Evolutionary conservation across 208 protist species (phyloP).

Genomic region (Herpetomonas tarakana): DNA sequence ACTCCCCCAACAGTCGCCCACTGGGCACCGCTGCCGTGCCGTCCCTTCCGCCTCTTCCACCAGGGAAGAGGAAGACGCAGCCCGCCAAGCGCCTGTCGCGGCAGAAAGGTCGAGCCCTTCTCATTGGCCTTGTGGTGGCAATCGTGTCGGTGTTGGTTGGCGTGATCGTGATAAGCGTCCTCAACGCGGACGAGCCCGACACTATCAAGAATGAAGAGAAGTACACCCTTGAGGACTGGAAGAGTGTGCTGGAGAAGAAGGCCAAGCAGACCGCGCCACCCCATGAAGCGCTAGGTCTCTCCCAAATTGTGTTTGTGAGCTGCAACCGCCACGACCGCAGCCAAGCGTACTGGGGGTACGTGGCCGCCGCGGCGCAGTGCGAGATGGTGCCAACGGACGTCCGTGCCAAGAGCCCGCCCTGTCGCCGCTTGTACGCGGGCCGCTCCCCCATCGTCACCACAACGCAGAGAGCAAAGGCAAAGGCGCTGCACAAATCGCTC

Average conservation of each 20-base stretch:
- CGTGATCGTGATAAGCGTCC: neutral
- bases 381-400: slow-evolving; percentile 21
- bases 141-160: slow-evolving; percentile 5
- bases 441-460: slow-evolving; percentile 2
- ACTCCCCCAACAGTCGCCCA: too few relatives aligned
- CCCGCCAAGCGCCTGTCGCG: too few relatives aligned
- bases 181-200: neutral
- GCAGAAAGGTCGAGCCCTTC: too few relatives aligned
- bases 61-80: too few relatives aligned
- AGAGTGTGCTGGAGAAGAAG: slow-evolving; percentile 5
- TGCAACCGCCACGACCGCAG: slow-evolving; percentile 68
- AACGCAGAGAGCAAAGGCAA: neutral
- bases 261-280: slow-evolving; percentile 12
- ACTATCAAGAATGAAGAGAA: neutral
- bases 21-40: too few relatives aligned
- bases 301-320: slow-evolving; percentile 68
- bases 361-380: slow-evolving; percentile 42
- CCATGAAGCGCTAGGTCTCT: slow-evolving; percentile 13
- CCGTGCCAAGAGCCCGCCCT: slow-evolving; percentile 16
- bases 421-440: slow-evolving; percentile 25
- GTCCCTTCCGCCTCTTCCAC: too few relatives aligned
- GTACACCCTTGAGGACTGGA: slow-evolving; percentile 1
- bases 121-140: too few relatives aligned
- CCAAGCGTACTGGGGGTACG: slow-evolving; percentile 65
- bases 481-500: neutral